Base-by-base conservation (phyloP, 805 yeast species). In the Huiozyma sinensis region DNA sequence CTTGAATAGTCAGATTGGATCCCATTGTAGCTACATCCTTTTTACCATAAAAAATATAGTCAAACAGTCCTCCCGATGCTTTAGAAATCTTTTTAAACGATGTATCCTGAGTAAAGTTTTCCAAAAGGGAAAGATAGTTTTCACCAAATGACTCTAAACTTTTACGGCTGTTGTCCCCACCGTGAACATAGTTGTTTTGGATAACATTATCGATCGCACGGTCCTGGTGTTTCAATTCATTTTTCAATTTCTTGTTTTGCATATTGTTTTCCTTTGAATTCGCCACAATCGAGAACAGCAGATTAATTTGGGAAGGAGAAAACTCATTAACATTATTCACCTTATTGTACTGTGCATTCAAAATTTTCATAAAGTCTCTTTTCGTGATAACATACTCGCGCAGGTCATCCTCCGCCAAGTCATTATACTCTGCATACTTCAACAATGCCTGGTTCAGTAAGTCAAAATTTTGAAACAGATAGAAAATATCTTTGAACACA, bases 291-390 rank as follows among this genome's bases (percentile, higher is more conserved):
- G 65, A 57, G 48, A 68, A 68, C 41, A 68, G 48, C 13, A 68
- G 45, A 42, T 65, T 59, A 7, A 68, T 66, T 46, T 68, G 72
- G 2, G 69, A 61, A 1, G 70, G 71, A 0, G 72, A 65, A 39
- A 68, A 68, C 27, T 60, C 60, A n/a, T 54, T 52, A 34, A 68
- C 59, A 47, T 68, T 68, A 46, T 67, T 68, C 7, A 67, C 65
- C 47, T 67, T 68, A 40, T 67, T 64, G 45, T 63, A 66, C 44
- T 67, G 67, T 13, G 59, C 49, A 39, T 60, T 65, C 37, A 68
- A 44, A 38, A 67, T 60, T 28, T 54, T 53, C 43, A 63, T 52
- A 35, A 68, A 58, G 33, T 66, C 66, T 8, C 55, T 51, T 44
- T 65, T 66, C 2, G 66, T 63, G n/a, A 68, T 61, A n/a, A 59